A percentile compares a stretch with the other conserved stretches of the same genome.
Evolutionary conservation across 116 monocot species (phyloP).

Genomic region (Trichopus zeylanicus): DNA sequence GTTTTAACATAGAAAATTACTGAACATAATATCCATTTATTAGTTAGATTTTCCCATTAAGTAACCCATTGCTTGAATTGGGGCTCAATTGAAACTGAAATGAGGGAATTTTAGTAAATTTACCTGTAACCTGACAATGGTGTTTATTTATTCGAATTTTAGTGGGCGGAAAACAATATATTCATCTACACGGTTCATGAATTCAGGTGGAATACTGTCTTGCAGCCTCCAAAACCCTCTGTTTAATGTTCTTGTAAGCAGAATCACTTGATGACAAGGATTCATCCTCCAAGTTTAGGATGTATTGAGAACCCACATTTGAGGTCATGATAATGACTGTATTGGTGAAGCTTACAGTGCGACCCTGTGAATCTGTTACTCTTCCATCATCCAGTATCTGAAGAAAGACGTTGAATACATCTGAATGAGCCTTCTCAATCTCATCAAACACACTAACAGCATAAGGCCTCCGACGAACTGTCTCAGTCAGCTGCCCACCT

Average conservation of each 20-base stretch:
- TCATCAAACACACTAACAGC: conserved; percentile 92
- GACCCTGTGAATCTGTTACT: conserved; percentile 93
- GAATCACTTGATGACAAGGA: conserved; percentile 23
- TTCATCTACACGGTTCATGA: conserved; percentile 98
- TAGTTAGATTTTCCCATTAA: too few relatives aligned
- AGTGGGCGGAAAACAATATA: conserved; percentile 97
- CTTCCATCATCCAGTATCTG: conserved; percentile 98
- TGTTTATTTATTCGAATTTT: conserved; percentile 78
- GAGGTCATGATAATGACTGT: conserved; percentile 98
- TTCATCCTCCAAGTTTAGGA: conserved; percentile 64
- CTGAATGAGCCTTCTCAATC: conserved; percentile 98
- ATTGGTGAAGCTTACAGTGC: conserved; percentile 91
- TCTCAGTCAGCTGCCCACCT: conserved; percentile 90
- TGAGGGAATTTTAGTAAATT: background rate
- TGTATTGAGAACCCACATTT: conserved; percentile 93
- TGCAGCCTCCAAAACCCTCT: conserved; percentile 87
- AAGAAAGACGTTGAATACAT: conserved; percentile 96
- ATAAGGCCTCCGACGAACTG: conserved; percentile 83
- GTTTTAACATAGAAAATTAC: too few relatives aligned
- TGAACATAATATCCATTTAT: too few relatives aligned
- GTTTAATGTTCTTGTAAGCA: conserved; percentile 71
- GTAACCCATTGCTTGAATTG: too few relatives aligned
- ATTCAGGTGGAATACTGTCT: conserved; percentile 94
- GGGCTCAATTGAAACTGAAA: too few relatives aligned
- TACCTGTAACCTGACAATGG: conserved; percentile 93